These are phyloP conservation scores for Cercospora sojina DNA, from an alignment of 2,329 filamentous ascomycete species.

Conservation along the genomic window DNA sequence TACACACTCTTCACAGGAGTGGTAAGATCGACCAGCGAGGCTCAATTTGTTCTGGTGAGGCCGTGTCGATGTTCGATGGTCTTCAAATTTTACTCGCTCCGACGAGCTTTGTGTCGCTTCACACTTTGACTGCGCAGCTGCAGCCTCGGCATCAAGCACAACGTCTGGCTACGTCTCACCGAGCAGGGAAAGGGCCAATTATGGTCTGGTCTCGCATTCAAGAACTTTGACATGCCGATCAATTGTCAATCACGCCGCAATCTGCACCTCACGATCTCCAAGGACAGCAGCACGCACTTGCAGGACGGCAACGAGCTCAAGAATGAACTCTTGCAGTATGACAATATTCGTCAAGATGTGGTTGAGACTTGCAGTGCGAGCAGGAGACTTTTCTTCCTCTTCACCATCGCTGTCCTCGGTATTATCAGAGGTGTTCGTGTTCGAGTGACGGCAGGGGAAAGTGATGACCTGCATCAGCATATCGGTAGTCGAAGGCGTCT, in stretches of 20 bases:
- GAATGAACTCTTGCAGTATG: conserved; percentile 51
- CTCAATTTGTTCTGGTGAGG: not conserved
- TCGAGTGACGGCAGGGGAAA: conserved; percentile 20
- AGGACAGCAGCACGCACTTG: conserved; percentile 51
- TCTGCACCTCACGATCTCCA: conserved; percentile 42
- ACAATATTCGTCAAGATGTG: conserved; percentile 54
- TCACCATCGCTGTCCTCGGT: conserved; percentile 22
- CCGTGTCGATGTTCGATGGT: not conserved
- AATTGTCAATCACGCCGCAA: not conserved
- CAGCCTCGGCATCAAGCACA: not conserved
- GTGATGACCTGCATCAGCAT: conserved; percentile 36
- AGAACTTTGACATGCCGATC: no score
- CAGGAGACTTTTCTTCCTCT: conserved; percentile 26
- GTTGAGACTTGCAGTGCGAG: conserved; percentile 45
- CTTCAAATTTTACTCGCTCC: not conserved
- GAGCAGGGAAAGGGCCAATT: not conserved
- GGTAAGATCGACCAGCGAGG: not conserved
- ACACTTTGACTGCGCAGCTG: not conserved
- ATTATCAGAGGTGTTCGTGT: not conserved
- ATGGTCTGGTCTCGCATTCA: not conserved
- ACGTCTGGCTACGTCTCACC: not conserved
- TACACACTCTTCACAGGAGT: not conserved
- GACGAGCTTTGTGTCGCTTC: not conserved
- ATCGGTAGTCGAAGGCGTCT: conserved; percentile 38
- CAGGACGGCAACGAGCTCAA: conserved; percentile 51